These are phyloP conservation scores for Apiospora malaysiana DNA, from an alignment of 2,329 filamentous ascomycete genomes.

Conservation along the genomic window DNA sequence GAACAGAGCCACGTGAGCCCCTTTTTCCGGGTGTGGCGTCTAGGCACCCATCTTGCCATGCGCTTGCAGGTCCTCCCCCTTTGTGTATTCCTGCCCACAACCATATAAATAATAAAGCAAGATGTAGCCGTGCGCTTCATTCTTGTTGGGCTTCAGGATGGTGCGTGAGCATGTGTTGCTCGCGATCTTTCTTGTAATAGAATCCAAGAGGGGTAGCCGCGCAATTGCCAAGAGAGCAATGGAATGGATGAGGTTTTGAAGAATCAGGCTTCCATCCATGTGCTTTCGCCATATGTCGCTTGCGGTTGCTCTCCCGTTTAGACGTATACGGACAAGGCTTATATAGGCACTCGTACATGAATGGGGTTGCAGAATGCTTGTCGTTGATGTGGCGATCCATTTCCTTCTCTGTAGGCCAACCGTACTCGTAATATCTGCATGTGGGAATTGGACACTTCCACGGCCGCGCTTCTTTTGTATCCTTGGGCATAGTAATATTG, in stretches of 20 bases:
- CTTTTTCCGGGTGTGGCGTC: not conserved
- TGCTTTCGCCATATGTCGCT: slow-evolving; percentile 98
- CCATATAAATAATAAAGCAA: not conserved
- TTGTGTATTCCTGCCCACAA: not conserved
- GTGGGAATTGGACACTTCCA: slow-evolving; percentile 86
- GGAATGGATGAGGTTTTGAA: too few species aligned
- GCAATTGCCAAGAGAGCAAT: not conserved
- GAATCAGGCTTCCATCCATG: slow-evolving; percentile 69
- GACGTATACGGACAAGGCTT: slow-evolving; percentile 89
- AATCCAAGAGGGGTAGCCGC: not conserved
- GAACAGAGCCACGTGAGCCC: not conserved
- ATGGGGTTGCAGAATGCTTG: slow-evolving; percentile 85
- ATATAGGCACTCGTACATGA: slow-evolving; percentile 83
- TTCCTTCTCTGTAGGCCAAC: slow-evolving; percentile 98
- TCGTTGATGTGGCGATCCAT: slow-evolving; percentile 95
- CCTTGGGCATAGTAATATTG: not conserved
- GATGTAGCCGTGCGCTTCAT: accelerated
- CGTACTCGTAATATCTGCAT: slow-evolving; percentile 89
- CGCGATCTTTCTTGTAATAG: too few species aligned
- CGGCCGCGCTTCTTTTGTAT: slow-evolving; percentile 66
- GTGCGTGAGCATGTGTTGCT: not conserved
- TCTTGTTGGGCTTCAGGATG: not conserved
- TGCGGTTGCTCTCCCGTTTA: slow-evolving; percentile 95
- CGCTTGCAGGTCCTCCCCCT: not conserved
- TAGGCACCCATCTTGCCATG: not conserved